Percentiles rank a stretch among this genome's conserved stretches.
Conservation (phyloP, 2,329 filamentous ascomycete genomes). For the Aspergillus intermedius region DNA sequence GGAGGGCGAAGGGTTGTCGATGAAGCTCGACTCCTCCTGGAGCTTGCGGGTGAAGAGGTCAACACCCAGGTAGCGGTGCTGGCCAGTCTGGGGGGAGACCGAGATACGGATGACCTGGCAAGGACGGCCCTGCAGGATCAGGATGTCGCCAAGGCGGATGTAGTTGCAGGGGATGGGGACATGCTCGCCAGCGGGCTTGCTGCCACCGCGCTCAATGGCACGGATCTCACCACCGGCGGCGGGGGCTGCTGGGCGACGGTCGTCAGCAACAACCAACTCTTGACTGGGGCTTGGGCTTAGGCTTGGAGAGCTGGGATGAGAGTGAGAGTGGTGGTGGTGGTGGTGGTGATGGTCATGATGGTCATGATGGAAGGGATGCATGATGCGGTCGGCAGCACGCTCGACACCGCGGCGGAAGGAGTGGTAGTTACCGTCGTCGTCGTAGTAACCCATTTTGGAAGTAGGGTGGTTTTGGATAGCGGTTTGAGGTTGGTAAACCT, state of each 20-base stretch:
- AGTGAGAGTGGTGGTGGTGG: slow-evolving; percentile 5
- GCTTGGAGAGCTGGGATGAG: slow-evolving; percentile 25
- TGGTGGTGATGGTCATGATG: slow-evolving; percentile 6
- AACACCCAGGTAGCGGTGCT: slow-evolving; percentile 99
- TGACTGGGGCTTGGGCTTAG: slow-evolving; percentile 17
- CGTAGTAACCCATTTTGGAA: slow-evolving; percentile 72
- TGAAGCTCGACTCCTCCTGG: slow-evolving; percentile 96
- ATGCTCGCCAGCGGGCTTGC: slow-evolving; percentile 59
- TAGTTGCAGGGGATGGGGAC: slow-evolving; percentile 99
- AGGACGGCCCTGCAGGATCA: slow-evolving; percentile 97
- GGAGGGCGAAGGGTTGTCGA: slow-evolving; percentile 92
- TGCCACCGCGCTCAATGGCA: slow-evolving; percentile 43
- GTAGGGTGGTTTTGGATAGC: slow-evolving; percentile 48
- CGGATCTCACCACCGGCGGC: slow-evolving; percentile 42
- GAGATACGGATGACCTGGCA: slow-evolving; percentile 99
- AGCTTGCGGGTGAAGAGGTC: slow-evolving; percentile 99
- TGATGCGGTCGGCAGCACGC: slow-evolving; percentile 58
- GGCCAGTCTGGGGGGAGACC: slow-evolving; percentile 92
- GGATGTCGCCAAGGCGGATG: slow-evolving; percentile 96
- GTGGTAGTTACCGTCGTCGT: slow-evolving; percentile 71
- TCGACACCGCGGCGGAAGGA: slow-evolving; percentile 65
- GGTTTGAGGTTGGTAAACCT: slow-evolving; percentile 42
- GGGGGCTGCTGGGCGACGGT: slow-evolving; percentile 41
- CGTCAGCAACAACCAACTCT: slow-evolving; percentile 36
- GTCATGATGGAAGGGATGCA: slow-evolving; percentile 53